Evolutionary conservation across 345 rosid species (phyloP).

Genomic region (Brassica carinata): DNA sequence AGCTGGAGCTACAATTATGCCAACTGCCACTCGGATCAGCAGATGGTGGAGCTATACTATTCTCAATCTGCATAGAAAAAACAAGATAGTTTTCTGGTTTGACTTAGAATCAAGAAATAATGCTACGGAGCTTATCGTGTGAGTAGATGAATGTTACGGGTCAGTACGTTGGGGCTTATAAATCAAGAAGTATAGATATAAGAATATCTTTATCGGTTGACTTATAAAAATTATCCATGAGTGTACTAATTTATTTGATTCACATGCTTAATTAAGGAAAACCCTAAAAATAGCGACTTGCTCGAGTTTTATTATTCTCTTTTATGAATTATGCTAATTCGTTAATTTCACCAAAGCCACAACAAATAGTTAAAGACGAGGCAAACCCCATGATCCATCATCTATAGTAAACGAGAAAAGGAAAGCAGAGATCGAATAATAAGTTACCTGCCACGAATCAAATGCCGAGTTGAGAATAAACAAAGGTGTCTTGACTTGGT

Average conservation of each 20-base stretch:
- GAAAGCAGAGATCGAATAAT: neutral
- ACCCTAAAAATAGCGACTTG: neutral
- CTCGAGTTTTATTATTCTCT: neutral
- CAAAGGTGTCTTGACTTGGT: slow-evolving; percentile 29
- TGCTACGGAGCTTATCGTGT: neutral
- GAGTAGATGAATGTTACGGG: neutral
- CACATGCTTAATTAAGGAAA: neutral
- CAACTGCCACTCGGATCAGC: slow-evolving; percentile 35
- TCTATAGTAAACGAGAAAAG: too few relatives aligned
- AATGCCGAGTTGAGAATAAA: slow-evolving; percentile 40
- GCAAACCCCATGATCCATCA: neutral
- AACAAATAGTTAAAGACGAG: neutral
- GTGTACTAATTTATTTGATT: neutral
- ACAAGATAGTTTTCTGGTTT: neutral
- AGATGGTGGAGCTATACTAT: slow-evolving; percentile 38
- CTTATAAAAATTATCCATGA: neutral
- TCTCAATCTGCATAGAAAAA: slow-evolving; percentile 19
- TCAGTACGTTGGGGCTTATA: neutral
- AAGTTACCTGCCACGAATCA: slow-evolving; percentile 40
- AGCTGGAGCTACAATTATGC: slow-evolving; percentile 20
- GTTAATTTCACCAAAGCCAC: neutral
- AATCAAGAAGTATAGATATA: neutral
- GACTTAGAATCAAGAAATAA: neutral
- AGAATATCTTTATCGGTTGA: neutral
- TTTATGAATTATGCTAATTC: neutral